Percentiles rank a stretch among this genome's conserved stretches.
phyloP scores from a whole-genome alignment of 441 rosid genomes.

The Cnidoscolus chayamansa region DNA sequence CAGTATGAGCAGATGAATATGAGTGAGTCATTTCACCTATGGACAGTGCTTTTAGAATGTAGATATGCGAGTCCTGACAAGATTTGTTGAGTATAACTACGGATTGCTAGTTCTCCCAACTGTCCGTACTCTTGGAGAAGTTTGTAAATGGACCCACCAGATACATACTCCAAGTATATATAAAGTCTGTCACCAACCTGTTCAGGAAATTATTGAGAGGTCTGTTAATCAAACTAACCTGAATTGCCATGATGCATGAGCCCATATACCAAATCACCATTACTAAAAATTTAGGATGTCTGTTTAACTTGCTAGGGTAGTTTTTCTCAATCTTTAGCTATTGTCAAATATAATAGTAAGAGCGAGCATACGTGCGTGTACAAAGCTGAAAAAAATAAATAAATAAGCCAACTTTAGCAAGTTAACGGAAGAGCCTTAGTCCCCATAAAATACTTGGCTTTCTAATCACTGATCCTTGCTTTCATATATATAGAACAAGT shows the following conservation, averaged over 20 bases:
- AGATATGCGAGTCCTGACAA: slow-evolving; percentile 88
- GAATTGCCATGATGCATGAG: slow-evolving; percentile 37
- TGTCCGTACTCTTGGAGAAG: slow-evolving; percentile 93
- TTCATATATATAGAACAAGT: not conserved
- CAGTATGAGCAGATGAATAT: slow-evolving; percentile 25
- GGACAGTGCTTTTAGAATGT: slow-evolving; percentile 83
- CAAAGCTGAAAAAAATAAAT: too few relatives aligned
- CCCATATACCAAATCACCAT: not conserved
- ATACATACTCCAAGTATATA: slow-evolving; percentile 95
- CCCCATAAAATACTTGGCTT: too few relatives aligned
- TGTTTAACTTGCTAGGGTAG: too few relatives aligned
- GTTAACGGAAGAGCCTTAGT: not conserved
- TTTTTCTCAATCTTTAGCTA: too few relatives aligned
- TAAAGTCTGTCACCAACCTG: slow-evolving; percentile 87
- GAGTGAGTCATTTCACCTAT: slow-evolving; percentile 50
- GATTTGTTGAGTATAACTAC: slow-evolving; percentile 92
- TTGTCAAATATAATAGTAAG: too few relatives aligned
- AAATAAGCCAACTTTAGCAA: not conserved
- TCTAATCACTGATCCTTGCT: too few relatives aligned
- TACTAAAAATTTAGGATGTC: not conserved
- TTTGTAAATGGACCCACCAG: slow-evolving; percentile 97
- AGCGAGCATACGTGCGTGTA: too few relatives aligned
- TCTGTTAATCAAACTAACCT: slow-evolving; percentile 1
- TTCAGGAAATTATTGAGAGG: slow-evolving; percentile 15
- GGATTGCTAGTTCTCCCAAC: slow-evolving; percentile 84